Conservation (phyloP, 805 yeast species). For the Grigorovia transvaalensis region DNA sequence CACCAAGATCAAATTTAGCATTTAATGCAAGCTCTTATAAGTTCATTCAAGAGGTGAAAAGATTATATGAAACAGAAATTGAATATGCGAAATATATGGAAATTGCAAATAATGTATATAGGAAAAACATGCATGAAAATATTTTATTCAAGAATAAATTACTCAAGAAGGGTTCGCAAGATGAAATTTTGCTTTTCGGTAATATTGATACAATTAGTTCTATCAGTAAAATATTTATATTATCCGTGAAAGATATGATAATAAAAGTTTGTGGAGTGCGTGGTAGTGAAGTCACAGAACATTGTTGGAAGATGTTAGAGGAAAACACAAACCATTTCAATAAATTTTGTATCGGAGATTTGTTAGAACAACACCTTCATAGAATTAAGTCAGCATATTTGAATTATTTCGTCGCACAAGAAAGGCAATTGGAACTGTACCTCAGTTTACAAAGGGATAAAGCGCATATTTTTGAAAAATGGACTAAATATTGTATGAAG, state of each 20-base stretch:
- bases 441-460: slow-evolving; percentile 11
- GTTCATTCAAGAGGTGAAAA: slow-evolving; percentile 17
- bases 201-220: slow-evolving; percentile 33
- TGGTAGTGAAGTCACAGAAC: background rate
- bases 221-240: slow-evolving; percentile 27
- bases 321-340: background rate
- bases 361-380: slow-evolving; percentile 24
- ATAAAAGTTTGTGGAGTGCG: background rate
- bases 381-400: slow-evolving; percentile 28
- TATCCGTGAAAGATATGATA: slow-evolving; percentile 6
- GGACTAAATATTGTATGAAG: slow-evolving; percentile 29
- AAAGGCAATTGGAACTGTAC: slow-evolving; percentile 23
- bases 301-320: slow-evolving; percentile 8
- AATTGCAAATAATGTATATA: slow-evolving; percentile 25
- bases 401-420: slow-evolving; percentile 26
- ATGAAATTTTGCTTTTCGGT: slow-evolving; percentile 34
- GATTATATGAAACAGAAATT: slow-evolving; percentile 28
- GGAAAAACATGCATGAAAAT: slow-evolving; percentile 26
- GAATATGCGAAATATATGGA: slow-evolving; percentile 26
- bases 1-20: background rate
- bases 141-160: slow-evolving; percentile 25
- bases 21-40: background rate
- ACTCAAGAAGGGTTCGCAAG: slow-evolving; percentile 18
- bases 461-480: slow-evolving; percentile 15
- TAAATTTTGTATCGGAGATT: slow-evolving; percentile 21